A percentile compares a stretch with the other conserved stretches of the same genome.
These are phyloP conservation scores for Wickerhamia fluorescens DNA, from an alignment of 805 yeast species.

Conservation along the genomic window DNA sequence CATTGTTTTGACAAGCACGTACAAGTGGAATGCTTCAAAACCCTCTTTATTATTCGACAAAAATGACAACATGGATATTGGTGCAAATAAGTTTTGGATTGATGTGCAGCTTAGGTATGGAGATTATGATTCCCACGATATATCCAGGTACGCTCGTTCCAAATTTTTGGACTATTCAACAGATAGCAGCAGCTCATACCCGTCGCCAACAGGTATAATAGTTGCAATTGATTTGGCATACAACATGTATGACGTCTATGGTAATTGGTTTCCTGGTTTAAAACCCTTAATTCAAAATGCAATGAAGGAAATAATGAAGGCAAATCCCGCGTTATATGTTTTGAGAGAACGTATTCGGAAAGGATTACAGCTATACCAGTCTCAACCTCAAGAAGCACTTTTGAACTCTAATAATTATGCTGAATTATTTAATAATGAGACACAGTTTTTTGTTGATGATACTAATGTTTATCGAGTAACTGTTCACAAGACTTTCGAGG, in stretches of 20 bases:
- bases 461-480: conserved; percentile 90
- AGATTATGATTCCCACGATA: conserved; percentile 96
- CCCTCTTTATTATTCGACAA: conserved; percentile 77
- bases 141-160: conserved; percentile 86
- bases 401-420: conserved; percentile 85
- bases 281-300: conserved; percentile 87
- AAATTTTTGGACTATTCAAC: conserved; percentile 90
- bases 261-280: conserved; percentile 95
- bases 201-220: conserved; percentile 88
- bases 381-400: conserved; percentile 89
- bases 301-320: conserved; percentile 88
- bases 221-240: conserved; percentile 90
- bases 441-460: conserved; percentile 85
- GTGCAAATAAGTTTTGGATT: conserved; percentile 77
- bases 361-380: conserved; percentile 87
- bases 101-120: conserved; percentile 95
- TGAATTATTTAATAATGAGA: conserved; percentile 78
- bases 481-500: conserved; percentile 86
- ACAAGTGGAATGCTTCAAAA: conserved; percentile 74
- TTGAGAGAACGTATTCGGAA: conserved; percentile 90
- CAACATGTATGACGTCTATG: conserved; percentile 93
- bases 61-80: conserved; percentile 52
- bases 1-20: conserved; percentile 64
- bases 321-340: conserved; percentile 88
- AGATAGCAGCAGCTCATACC: conserved; percentile 78